These are phyloP conservation scores for Taphrina pruni DNA, from an alignment of 1,139 yeast species.

Conservation along the genomic window DNA sequence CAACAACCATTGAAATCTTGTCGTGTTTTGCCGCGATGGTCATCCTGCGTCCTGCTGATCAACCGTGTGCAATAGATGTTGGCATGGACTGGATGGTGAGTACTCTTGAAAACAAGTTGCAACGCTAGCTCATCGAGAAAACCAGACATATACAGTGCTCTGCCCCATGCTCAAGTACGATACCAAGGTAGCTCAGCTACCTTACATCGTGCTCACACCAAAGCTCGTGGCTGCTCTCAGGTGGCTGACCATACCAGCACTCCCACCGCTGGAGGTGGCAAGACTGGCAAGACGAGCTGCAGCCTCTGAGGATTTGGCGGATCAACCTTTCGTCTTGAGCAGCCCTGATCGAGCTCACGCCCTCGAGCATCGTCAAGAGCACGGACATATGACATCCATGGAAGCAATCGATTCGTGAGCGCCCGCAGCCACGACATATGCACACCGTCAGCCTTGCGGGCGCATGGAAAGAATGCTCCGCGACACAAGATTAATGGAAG, in stretches of 20 bases:
- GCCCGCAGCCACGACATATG: background rate
- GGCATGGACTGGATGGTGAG: too few relatives aligned
- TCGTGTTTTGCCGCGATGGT: background rate
- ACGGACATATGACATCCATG: background rate
- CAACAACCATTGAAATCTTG: background rate
- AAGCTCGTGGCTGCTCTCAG: background rate
- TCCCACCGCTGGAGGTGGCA: background rate
- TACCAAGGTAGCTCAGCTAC: too few relatives aligned
- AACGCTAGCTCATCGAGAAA: too few relatives aligned
- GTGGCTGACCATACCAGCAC: constrained; percentile 3
- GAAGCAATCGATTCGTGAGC: constrained; percentile 1
- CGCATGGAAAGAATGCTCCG: background rate
- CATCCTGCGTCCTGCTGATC: too few relatives aligned
- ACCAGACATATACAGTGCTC: too few relatives aligned
- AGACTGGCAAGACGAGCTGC: background rate
- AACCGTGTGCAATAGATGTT: too few relatives aligned
- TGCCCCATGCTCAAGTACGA: too few relatives aligned
- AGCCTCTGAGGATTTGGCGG: background rate
- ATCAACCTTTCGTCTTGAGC: too few relatives aligned
- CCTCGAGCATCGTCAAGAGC: background rate
- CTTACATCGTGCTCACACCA: background rate
- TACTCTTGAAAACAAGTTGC: too few relatives aligned
- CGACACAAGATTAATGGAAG: constrained; percentile 3
- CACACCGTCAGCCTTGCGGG: background rate
- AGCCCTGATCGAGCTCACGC: too few relatives aligned